Conservation (phyloP, 176 grass and related monocot species). For the Oryza meridionalis region DNA sequence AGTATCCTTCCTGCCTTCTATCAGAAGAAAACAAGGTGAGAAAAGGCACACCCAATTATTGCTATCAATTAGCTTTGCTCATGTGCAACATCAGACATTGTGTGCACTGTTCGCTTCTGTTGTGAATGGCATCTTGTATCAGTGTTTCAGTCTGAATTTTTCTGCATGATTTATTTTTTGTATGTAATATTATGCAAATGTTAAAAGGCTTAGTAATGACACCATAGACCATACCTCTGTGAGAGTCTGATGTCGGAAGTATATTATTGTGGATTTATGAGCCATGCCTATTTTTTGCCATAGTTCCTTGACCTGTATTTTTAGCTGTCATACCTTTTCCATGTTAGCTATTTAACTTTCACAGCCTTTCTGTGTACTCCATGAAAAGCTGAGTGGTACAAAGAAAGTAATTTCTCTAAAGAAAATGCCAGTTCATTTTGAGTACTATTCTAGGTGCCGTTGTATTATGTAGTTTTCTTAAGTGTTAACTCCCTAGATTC, state of each 20-base stretch:
- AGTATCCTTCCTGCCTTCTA: background rate
- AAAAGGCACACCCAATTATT: background rate
- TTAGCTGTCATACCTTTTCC: background rate
- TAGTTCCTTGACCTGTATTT: background rate
- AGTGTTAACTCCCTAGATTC: conserved; percentile 20
- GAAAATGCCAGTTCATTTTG: background rate
- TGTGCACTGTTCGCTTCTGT: background rate
- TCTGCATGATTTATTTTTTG: background rate
- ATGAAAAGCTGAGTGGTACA: background rate
- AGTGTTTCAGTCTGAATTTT: conserved; percentile 1
- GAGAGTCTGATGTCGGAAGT: background rate
- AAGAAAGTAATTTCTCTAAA: background rate
- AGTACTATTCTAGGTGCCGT: background rate
- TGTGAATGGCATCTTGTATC: background rate
- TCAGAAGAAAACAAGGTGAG: background rate
- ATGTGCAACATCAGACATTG: background rate
- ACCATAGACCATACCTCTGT: background rate
- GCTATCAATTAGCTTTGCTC: background rate
- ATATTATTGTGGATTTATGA: conserved; percentile 22
- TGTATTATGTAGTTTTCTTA: conserved; percentile 19
- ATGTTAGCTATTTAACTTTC: background rate
- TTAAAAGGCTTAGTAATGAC: conserved; percentile 1
- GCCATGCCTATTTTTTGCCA: background rate
- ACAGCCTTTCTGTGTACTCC: background rate
- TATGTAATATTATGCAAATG: background rate